A percentile compares a stretch with the other conserved stretches of the same genome.
Conservation (phyloP, 2,329 filamentous ascomycete species). For the Colletotrichum chrysophilum region DNA sequence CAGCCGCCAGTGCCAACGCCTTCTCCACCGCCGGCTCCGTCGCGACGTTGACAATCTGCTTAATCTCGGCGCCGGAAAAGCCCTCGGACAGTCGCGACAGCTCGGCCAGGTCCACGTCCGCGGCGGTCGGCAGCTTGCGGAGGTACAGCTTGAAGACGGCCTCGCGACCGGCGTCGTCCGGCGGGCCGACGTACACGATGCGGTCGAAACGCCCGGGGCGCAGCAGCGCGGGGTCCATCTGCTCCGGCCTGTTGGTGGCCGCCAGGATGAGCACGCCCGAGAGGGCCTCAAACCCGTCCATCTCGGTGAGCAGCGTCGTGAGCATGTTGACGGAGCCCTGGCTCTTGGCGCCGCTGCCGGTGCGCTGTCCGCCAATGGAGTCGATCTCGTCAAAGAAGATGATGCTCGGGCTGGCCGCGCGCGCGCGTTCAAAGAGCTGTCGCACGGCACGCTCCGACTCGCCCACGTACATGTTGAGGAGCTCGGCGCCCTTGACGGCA, state of each 20-base stretch:
- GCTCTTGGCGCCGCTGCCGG: conserved; percentile 46
- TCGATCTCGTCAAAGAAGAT: conserved; percentile 99
- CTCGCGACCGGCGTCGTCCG: conserved; percentile 72
- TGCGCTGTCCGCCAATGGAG: conserved; percentile 69
- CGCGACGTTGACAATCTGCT: conserved; percentile 53
- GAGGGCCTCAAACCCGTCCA: conserved; percentile 90
- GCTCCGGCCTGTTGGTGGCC: conserved; percentile 89
- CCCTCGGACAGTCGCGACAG: conserved; percentile 73
- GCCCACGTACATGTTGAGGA: conserved; percentile 96
- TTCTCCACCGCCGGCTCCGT: conserved; percentile 46
- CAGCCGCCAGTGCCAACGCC: conserved; percentile 23
- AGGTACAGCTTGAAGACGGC: conserved; percentile 78
- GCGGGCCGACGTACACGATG: conserved; percentile 84
- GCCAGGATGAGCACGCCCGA: conserved; percentile 86
- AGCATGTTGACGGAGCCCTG: conserved; percentile 77
- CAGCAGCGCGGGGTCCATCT: conserved; percentile 84
- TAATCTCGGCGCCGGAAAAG: conserved; percentile 85
- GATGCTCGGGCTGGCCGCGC: conserved; percentile 83
- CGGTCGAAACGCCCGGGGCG: conserved; percentile 86
- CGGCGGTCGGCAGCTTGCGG: conserved; percentile 60
- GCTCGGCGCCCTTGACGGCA: conserved; percentile 89
- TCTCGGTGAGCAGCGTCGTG: conserved; percentile 88
- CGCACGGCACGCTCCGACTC: conserved; percentile 89
- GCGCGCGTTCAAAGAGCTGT: conserved; percentile 84
- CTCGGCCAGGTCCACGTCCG: conserved; percentile 68